Percentiles rank a stretch among this genome's conserved stretches.
Evolutionary conservation across 495 filamentous ascomycete species (phyloP).

Genomic region (Hypoxylon perforatum): DNA sequence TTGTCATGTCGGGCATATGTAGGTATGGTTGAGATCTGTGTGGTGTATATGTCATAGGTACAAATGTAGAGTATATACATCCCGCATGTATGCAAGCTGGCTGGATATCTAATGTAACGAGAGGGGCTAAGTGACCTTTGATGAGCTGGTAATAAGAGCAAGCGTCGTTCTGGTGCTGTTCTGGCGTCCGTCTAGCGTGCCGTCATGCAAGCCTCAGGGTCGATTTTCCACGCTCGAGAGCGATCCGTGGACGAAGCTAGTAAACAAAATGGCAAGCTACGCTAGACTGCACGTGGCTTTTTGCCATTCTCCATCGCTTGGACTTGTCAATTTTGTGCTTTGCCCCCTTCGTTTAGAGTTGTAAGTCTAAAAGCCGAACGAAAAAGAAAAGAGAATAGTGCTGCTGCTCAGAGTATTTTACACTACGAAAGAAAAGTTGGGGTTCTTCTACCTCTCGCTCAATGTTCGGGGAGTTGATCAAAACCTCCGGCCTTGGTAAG

Average conservation of each 20-base stretch:
- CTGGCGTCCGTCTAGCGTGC: conserved; percentile 42
- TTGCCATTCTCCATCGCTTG: conserved; percentile 22
- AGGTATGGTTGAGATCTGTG: conserved; percentile 19
- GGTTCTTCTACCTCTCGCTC: background rate
- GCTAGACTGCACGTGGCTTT: conserved; percentile 34
- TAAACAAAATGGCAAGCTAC: conserved; percentile 28
- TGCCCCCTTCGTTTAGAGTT: conserved; percentile 18
- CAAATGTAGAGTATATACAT: too few species aligned
- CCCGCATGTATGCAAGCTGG: background rate
- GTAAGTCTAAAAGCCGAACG: conserved; percentile 2
- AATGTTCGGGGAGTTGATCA: background rate
- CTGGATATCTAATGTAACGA: background rate
- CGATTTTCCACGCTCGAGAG: conserved; percentile 24
- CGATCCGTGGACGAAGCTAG: conserved; percentile 17
- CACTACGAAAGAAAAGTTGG: background rate
- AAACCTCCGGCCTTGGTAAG: background rate
- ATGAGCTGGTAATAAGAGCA: background rate
- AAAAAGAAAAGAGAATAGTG: too few species aligned
- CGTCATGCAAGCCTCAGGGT: conserved; percentile 40
- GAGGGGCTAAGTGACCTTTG: background rate
- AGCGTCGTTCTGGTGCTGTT: conserved; percentile 34
- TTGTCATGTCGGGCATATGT: conserved; percentile 31
- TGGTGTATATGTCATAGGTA: conserved; percentile 11
- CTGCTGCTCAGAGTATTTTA: conserved; percentile 3
- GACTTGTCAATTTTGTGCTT: conserved; percentile 22